Base-by-base conservation (phyloP, 106 monocot genomes). In the Dendrobium chrysotoxum region DNA sequence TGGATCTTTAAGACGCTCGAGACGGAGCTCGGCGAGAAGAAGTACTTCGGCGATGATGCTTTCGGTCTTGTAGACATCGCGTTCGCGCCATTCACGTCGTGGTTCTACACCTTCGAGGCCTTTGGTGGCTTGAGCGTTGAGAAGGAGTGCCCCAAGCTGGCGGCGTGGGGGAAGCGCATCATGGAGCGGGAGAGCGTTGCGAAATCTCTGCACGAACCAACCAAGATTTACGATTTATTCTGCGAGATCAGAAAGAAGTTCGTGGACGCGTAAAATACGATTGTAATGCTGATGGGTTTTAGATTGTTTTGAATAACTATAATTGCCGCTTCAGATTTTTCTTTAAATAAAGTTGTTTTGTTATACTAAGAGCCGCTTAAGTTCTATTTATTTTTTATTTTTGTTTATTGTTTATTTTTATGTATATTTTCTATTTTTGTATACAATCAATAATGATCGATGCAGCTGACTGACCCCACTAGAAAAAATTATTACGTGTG, bases 61-160 rank as follows among this genome's bases (percentile, higher is more conserved):
- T 89, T 94, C 71, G 91, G 89, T 3, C 89, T 77, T 21, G 78
- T 91, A 4, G 94, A 94, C 79, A 75, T 94, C 23, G 81, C 87
- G 6, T 81, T 94, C 15, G 76, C 86, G 53, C 82, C 86, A 23
- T 94, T 86, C 80, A 61, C 87, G 1, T 2, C 79, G 6, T 89
- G 89, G 94, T 91, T 94, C 80, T 47, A 86, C 73, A 23, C 81
- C 9, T 94, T 83, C 47, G 88, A 89, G 81, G 74, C 55, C 23
- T 79, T 5, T 30, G 91, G 53, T 25, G 71, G 28, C 68, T 80
- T 94, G 50, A 88, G 83, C 75, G 18, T 88, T 11, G 89, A 87
- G 88, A 12, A 53, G 75, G 86, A 75, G 41, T 55, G 12, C 9
- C 91, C 91, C 4, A 88, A 82, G 83, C 58, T 94, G 40, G 85